Base-by-base conservation (phyloP, 2,329 filamentous ascomycete genomes). In the Pseudocercospora fijiensis region DNA sequence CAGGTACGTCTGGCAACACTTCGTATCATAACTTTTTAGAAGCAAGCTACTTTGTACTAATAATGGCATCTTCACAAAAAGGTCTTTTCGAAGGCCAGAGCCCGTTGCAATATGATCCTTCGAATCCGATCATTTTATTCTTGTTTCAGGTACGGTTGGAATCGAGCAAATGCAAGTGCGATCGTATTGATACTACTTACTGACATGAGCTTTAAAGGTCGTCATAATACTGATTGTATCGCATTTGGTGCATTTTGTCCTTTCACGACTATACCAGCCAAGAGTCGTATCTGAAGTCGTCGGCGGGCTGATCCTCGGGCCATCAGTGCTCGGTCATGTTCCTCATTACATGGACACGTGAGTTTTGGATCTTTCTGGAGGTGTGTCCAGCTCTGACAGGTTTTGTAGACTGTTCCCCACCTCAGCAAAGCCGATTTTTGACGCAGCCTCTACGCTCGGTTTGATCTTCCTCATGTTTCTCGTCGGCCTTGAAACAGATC, bases 391-490 rank as follows among this genome's bases (percentile, higher is more conserved):
- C 20, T 22, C 45, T 53, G 22, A 53, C 26, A 5, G 7, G 6
- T 1, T 0, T 53, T 4, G 7, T 30, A 53, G 49, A n/a, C 16
- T 53, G 22, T 96, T 96, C 72, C 91, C 92, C 0, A 73, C 80
- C 0, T 84, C 79, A 0, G 91, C 90, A 2, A 89, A 94, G 77
- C 86, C 90, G 1, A 85, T 88, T 56, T 80, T 96, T 52, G 87
- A 80, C 69, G 84, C 91, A 60, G 89, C 90, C 53, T 91, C 92
- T 51, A 95, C 93, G 69, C 77, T 96, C 3, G 92, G 91, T 3
- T 80, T 96, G 58, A 84, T 94, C 16, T 81, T 96, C 9, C 95
- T 93, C 73, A 80, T 96, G 41, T 96, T 96, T 76, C 82, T 96
- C 60, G 90, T 96, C 37, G 91, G 90, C 2, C 82, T 96, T 2